These are phyloP conservation scores for Quercus dentata DNA, from an alignment of 306 rosid genomes.

Conservation along the genomic window DNA sequence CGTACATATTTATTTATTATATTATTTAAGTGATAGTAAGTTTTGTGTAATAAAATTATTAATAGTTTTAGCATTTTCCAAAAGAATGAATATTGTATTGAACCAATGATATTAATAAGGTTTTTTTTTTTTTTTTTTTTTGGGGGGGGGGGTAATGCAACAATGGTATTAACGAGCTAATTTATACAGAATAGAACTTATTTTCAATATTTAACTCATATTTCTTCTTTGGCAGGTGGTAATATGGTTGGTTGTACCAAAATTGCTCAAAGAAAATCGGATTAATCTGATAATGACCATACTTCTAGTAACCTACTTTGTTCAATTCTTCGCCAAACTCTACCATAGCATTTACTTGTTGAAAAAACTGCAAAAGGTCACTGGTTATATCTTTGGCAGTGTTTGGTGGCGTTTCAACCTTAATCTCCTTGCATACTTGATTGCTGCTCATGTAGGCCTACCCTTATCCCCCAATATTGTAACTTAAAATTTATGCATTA, in stretches of 20 bases:
- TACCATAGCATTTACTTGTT: slow-evolving; percentile 29
- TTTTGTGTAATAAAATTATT: no score
- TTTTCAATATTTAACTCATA: background rate
- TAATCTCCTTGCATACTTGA: slow-evolving; percentile 29
- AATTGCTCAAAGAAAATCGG: slow-evolving; percentile 18
- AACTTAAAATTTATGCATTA: no score
- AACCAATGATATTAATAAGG: background rate
- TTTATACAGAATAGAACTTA: background rate
- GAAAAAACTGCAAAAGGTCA: slow-evolving; percentile 32
- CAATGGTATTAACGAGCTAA: background rate
- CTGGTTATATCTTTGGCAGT: slow-evolving; percentile 39
- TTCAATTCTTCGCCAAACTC: slow-evolving; percentile 33
- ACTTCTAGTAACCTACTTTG: slow-evolving; percentile 21
- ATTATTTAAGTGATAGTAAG: no score
- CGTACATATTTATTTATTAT: no score
- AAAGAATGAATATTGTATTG: no score
- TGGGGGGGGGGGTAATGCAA: no score
- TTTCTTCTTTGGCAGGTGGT: slow-evolving; percentile 6
- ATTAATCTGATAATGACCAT: slow-evolving; percentile 15
- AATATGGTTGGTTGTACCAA: slow-evolving; percentile 29
- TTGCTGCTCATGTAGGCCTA: slow-evolving; percentile 31
- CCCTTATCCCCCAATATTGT: background rate
- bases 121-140: no score
- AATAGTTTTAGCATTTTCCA: no score
- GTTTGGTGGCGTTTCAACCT: slow-evolving; percentile 38